These are phyloP conservation scores for Coemansia sp. DNA, from an alignment of 192 early-diverging fungal species.

Conservation along the genomic window DNA sequence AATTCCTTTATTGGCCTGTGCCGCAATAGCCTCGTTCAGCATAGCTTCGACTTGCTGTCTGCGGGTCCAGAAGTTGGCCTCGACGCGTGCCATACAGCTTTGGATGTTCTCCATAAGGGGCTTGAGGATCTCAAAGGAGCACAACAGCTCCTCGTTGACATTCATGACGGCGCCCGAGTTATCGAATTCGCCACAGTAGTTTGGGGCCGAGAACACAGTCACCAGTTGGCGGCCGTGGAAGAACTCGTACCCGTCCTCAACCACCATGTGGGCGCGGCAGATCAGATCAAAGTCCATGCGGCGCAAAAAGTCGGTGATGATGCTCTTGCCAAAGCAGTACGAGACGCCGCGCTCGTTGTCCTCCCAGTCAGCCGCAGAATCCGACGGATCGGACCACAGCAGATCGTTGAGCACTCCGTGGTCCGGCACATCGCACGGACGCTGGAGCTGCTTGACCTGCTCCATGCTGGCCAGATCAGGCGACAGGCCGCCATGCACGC, in stretches of 20 bases:
- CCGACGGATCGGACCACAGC: conserved; percentile 91
- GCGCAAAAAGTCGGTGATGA: conserved; percentile 80
- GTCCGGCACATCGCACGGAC: conserved; percentile 90
- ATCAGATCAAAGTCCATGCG: conserved; percentile 91
- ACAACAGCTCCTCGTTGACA: conserved; percentile 86
- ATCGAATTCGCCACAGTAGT: conserved; percentile 98
- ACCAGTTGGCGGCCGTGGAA: conserved; percentile 87
- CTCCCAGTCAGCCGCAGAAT: conserved; percentile 74
- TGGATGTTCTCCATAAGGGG: conserved; percentile 54
- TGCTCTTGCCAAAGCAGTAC: conserved; percentile 85
- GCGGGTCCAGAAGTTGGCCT: conserved; percentile 47
- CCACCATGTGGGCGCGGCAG: conserved; percentile 92
- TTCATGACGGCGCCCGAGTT: conserved; percentile 89
- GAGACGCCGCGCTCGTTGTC: conserved; percentile 96
- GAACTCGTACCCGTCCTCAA: conserved; percentile 98
- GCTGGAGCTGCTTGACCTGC: conserved; percentile 73
- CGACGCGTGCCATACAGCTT: conserved; percentile 48
- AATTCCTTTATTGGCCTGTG: conserved; percentile 31
- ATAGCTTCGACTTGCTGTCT: conserved; percentile 51
- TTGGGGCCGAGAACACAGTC: conserved; percentile 92
- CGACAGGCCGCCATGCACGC: conserved; percentile 92
- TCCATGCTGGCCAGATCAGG: conserved; percentile 78
- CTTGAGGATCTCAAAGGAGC: conserved; percentile 83
- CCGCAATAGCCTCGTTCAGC: conserved; percentile 43
- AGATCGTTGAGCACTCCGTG: conserved; percentile 89